Base-by-base conservation (phyloP, 169 alveolate species). In the Besnoitia besnoiti region DNA sequence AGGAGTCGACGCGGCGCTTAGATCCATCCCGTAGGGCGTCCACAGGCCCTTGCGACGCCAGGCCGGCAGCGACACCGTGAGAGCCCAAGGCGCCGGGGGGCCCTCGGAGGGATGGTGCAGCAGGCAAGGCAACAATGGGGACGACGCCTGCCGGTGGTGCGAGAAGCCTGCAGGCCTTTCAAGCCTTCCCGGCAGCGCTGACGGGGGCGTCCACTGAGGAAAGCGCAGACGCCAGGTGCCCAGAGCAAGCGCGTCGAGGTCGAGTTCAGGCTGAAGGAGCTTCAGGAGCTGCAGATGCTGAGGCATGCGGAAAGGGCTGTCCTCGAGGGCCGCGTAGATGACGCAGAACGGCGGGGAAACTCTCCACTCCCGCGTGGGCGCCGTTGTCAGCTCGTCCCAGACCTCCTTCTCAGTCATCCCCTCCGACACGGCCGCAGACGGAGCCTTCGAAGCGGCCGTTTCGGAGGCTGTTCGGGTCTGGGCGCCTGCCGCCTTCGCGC, bases 31-130 rank as follows among this genome's bases (percentile, higher is more conserved):
- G 40, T 77, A 77, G 55, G 92, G 92, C 75, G n/a, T 33, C 92
- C 92, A 88, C 16, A 39, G 2, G 44, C 85, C 77, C 33, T 35
- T 73, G 19, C 77, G 82, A 0, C 42, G 39, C 92, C 92, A 88
- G 4, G 92, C 46, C 19, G 46, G 76, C 30, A 88, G 50, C 30
- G 85, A 61, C 42, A 44, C 92, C 33, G 67, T 88, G 0, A 46
- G 75, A 16, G 37, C 59, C 46, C 92, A 39, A 21, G 85, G 76
- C 21, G 92, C 62, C 0, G 55, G 92, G 35, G 92, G 87, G 50
- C 92, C 92, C 75, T 88, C 92, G 35, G 82, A 49, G 33, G 92
- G 92, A 76, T 88, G 92, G 44, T 88, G 92, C 39, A 88, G 85
- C 33, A 40, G 59, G 47, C 92, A 67, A 14, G 92, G 92, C 10